Base-by-base conservation (phyloP, 805 yeast species). In the Candida tibetensis region DNA sequence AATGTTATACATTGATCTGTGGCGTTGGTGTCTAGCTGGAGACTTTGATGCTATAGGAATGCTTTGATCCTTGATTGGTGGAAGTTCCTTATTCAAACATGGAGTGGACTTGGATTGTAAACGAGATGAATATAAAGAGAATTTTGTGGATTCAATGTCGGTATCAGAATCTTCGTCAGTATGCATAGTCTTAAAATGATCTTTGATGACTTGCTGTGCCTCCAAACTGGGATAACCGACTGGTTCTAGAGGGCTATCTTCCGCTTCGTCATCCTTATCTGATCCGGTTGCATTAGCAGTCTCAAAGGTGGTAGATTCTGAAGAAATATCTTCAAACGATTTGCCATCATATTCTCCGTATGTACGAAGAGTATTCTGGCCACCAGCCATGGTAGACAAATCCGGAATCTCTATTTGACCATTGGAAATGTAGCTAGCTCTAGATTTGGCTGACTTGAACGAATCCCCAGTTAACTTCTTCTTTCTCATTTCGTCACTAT, bases 391-490 rank as follows among this genome's bases (percentile, higher is more conserved):
- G 7, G 16, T 22, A 2, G 41, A 30, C 17, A 68, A 51, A 32
- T 66, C 65, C 1, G 74, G 74, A 16, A 69, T 69, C 38, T 67
- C 70, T 15, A 69, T 69, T 36, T 65, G 70, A 4, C 72, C 73
- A 14, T 32, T 25, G 5, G 44, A 29, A n/a, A 46, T 18, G 16
- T 27, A 34, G 21, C 42, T 49, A 4, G 7, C 10, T 17, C 42
- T 39, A 2, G 44, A 33, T 14, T 17, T 36, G 15, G 34, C 22
- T 1, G 55, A 42, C 35, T 36, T 27, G 14, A 33, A n/a, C 7
- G 36, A 17, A 17, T 30, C 21, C 8, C 16, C 26, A 5, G 37
- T 28, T 5, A 29, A 16, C 10, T 21, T 26, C 17, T 30, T 23
- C 13, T 21, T 29, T 17, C 27, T 15, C 5, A 34, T 14, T 21